phyloP scores from a whole-genome alignment of 495 filamentous ascomycete species.

The Penicillium paxilli region DNA sequence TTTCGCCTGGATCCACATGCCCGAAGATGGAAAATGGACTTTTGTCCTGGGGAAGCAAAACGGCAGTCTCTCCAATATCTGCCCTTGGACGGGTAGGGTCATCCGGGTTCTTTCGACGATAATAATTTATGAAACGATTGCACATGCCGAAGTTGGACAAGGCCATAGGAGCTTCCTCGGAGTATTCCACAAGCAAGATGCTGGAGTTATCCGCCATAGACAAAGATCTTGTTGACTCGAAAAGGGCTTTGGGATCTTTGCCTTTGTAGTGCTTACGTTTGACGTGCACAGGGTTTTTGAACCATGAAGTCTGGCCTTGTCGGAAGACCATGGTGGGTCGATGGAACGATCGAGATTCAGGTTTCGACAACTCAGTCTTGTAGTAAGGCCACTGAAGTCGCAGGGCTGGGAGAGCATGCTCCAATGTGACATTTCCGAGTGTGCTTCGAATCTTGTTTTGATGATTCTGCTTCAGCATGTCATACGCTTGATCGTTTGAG shows the following conservation, averaged over 20 bases:
- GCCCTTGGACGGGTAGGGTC: conserved; percentile 71
- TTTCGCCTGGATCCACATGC: conserved; percentile 84
- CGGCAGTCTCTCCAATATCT: conserved; percentile 81
- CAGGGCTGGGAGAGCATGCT: conserved; percentile 88
- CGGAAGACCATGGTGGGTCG: conserved; percentile 70
- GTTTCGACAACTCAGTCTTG: conserved; percentile 74
- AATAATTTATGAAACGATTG: conserved; percentile 92
- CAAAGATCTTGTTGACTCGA: conserved; percentile 71
- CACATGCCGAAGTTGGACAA: conserved; percentile 98
- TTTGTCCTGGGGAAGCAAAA: conserved; percentile 89
- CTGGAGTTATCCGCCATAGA: conserved; percentile 85
- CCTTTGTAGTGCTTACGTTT: conserved; percentile 81
- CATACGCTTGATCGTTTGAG: conserved; percentile 93
- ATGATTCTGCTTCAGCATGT: conserved; percentile 92
- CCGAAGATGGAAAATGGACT: conserved; percentile 96
- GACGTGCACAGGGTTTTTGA: conserved; percentile 41
- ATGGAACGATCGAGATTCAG: conserved; percentile 88
- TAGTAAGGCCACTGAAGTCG: conserved; percentile 94
- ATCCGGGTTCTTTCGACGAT: conserved; percentile 80
- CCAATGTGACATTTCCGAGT: conserved; percentile 78
- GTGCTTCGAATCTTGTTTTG: conserved; percentile 93
- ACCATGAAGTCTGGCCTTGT: conserved; percentile 55
- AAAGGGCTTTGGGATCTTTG: conserved; percentile 72
- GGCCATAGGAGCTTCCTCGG: conserved; percentile 86
- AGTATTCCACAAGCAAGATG: conserved; percentile 87